Base-by-base conservation (phyloP, 2,329 filamentous ascomycete genomes). In the Biscogniauxia mediterranea region DNA sequence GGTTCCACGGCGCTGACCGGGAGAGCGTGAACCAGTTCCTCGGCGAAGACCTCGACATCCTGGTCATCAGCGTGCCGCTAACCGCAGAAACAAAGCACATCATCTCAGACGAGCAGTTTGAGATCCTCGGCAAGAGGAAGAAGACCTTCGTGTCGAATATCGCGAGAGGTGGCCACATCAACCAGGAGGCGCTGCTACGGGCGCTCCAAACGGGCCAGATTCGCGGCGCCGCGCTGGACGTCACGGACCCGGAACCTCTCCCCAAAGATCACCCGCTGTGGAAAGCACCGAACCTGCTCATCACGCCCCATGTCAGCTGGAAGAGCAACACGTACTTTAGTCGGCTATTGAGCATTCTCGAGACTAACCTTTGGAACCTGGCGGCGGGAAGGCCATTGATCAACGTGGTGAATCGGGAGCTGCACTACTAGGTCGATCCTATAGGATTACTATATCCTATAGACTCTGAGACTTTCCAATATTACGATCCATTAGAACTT, bases 171-270 rank as follows among this genome's bases (percentile, higher is more conserved):
- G 66, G 64, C n/a, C 64, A 73, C 46, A 62, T 75, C 53, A 58
- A 74, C 55, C 68, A 69, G 19, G 67, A 79, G 3, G 85, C 83
- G 3, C 72, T 90, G 56, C 78, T 88, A 49, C 73, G 73, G 4
- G 83, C 85, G 0, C 72, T 90, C 20, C 69, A 74, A 57, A 60
- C 60, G 23, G 69, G 68, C 13, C 57, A 55, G 60, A 68, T 69
- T 56, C 57, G 75, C 17, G 88, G 88, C 21, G 88, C 88, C 0
- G 86, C 87, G 3, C 74, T 90, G 54, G 88, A 90, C 72, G 88
- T 90, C 1, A 85, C 87, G 1, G 86, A 90, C 66, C 88, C 88
- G 0, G 88, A 91, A 70, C 88, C 88, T 0, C 71, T 91, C 61
- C 87, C 87, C 0, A 66, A 72, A 8, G 83, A 86, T 42, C 81